Evolutionary conservation across 2,329 filamentous ascomycete genomes (phyloP).

Genomic region (Paraconiothyrium sp.): DNA sequence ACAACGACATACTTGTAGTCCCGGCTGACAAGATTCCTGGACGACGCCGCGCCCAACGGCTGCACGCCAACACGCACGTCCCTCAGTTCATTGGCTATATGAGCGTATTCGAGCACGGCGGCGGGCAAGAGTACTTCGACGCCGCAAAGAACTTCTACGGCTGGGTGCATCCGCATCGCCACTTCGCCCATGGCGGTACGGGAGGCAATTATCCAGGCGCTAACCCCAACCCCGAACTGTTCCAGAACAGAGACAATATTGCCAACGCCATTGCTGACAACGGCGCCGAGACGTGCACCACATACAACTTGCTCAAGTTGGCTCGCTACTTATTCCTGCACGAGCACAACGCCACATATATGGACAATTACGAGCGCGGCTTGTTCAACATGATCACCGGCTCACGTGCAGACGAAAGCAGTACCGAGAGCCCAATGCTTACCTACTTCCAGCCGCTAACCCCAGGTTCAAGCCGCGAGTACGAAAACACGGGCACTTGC

Average conservation of each 20-base stretch:
- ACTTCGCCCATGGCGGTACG: constrained; percentile 24
- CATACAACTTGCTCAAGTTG: constrained; percentile 27
- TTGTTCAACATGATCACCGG: constrained; percentile 28
- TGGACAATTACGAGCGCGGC: constrained; percentile 28
- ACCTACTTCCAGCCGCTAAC: constrained; percentile 26
- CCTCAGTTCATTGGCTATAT: constrained; percentile 27
- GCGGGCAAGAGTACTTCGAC: constrained; percentile 23
- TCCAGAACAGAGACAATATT: constrained; percentile 83
- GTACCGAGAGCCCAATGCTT: constrained; percentile 20
- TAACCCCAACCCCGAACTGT: constrained; percentile 68
- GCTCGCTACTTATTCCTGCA: constrained; percentile 24
- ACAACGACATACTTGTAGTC: constrained; percentile 25
- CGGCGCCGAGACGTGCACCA: constrained; percentile 27
- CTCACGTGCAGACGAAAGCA: constrained; percentile 21
- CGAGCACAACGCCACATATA: constrained; percentile 26
- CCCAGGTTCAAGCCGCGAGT: constrained; percentile 21
- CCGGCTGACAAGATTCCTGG: constrained; percentile 21
- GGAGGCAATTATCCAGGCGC: constrained; percentile 60
- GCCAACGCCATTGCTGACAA: constrained; percentile 77
- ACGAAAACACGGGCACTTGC: constrained; percentile 27
- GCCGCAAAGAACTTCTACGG: constrained; percentile 26
- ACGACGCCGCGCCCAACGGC: constrained; percentile 18
- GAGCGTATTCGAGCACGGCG: constrained; percentile 25
- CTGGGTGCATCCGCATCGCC: constrained; percentile 26
- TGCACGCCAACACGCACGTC: constrained; percentile 27